Conservation (phyloP, 345 rosid species). For the Crucihimalaya himalaica region DNA sequence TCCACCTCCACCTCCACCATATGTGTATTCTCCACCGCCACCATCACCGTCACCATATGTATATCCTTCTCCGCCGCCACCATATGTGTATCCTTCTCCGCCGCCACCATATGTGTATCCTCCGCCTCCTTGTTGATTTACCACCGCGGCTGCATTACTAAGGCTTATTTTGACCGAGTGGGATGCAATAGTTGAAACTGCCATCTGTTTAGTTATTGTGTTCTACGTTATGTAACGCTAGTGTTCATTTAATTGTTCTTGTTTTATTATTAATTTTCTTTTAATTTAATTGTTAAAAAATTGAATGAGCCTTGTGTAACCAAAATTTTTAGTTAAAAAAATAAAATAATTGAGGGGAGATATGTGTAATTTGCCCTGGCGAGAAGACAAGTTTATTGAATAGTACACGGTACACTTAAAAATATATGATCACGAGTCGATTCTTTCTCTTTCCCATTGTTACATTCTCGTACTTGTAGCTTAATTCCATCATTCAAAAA, state of each 20-base stretch:
- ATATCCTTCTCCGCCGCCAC: not conserved
- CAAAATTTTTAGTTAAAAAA: too few relatives aligned
- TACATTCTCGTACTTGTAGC: slow-evolving; percentile 34
- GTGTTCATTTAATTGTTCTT: slow-evolving; percentile 1
- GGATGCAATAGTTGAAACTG: slow-evolving; percentile 17
- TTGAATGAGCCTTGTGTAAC: slow-evolving; percentile 19
- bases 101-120: slow-evolving; percentile 2
- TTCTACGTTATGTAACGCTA: slow-evolving; percentile 34
- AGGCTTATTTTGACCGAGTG: slow-evolving; percentile 6
- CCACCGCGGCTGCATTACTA: slow-evolving; percentile 28
- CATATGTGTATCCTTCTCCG: not conserved
- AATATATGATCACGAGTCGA: slow-evolving; percentile 25
- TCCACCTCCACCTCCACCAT: not conserved
- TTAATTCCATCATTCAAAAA: slow-evolving; percentile 30
- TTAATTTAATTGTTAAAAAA: not conserved
- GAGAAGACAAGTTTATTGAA: not conserved
- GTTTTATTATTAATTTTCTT: not conserved
- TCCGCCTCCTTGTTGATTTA: slow-evolving; percentile 20
- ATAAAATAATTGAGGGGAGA: not conserved
- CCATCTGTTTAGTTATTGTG: slow-evolving; percentile 26
- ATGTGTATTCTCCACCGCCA: slow-evolving; percentile 18
- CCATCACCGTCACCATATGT: not conserved
- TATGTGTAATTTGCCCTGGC: not conserved
- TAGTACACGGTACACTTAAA: not conserved
- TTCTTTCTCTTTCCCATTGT: slow-evolving; percentile 14